Evolutionary conservation across 2,329 filamentous ascomycete species (phyloP).

Genomic region (Monosporascus sp.): DNA sequence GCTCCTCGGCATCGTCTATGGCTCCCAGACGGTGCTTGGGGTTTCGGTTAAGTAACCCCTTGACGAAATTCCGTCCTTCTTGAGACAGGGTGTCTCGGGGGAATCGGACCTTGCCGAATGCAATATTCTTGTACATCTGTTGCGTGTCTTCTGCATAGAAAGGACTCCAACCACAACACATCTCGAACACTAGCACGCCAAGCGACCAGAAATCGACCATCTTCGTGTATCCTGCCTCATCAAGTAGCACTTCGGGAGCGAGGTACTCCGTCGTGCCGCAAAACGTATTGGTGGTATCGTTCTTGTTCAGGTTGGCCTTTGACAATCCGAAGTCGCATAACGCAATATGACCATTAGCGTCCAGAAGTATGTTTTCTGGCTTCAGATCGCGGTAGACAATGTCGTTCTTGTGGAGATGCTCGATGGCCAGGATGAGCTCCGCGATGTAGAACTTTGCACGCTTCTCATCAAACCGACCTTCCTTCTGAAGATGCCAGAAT

Average conservation of each 20-base stretch:
- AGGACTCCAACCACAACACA: conserved; percentile 99
- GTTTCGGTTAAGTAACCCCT: conserved; percentile 93
- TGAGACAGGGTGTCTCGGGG: conserved; percentile 90
- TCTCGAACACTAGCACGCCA: conserved; percentile 95
- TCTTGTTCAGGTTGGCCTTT: conserved; percentile 94
- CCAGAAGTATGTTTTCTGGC: conserved; percentile 93
- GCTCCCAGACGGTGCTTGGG: conserved; percentile 92
- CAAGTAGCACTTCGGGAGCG: conserved; percentile 88
- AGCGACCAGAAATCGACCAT: conserved; percentile 99
- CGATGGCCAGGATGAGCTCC: conserved; percentile 89
- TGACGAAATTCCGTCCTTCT: conserved; percentile 96
- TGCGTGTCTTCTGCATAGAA: conserved; percentile 99
- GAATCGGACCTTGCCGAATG: conserved; percentile 96
- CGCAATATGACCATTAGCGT: conserved; percentile 96
- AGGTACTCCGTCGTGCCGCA: conserved; percentile 98
- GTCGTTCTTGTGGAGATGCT: conserved; percentile 93
- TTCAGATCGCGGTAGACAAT: conserved; percentile 98
- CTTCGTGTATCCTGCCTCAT: conserved; percentile 97
- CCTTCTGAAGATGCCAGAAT: conserved; percentile 98
- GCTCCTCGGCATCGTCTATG: conserved; percentile 83
- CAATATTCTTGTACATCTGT: conserved; percentile 99
- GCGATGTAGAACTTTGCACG: conserved; percentile 98
- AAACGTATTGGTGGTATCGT: conserved; percentile 98
- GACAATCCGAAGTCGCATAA: conserved; percentile 96
- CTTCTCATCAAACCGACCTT: conserved; percentile 90